Conservation (phyloP, 78 protist species). For the Protostelium mycophagum region DNA sequence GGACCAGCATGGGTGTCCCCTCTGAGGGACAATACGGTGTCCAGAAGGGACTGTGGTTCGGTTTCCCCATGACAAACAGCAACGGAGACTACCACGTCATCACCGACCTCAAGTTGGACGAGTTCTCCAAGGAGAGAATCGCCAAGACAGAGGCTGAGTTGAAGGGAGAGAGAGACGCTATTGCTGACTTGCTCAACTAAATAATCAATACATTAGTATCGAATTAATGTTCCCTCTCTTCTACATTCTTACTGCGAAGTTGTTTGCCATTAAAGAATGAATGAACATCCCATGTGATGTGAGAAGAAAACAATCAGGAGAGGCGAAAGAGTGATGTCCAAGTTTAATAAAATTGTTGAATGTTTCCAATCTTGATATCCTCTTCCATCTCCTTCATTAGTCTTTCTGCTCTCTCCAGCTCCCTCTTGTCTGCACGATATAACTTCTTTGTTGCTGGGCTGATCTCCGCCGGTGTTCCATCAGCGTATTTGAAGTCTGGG, state of each 20-base stretch:
- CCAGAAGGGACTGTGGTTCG: conserved; percentile 53
- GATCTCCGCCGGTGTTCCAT: not conserved
- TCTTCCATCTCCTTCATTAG: not conserved
- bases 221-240: too few species aligned
- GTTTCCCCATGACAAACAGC: conserved; percentile 40
- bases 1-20: conserved; percentile 57
- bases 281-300: too few species aligned
- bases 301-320: too few species aligned
- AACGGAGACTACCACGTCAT: conserved; percentile 45
- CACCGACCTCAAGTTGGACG: conserved; percentile 31
- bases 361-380: not conserved
- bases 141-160: conserved; percentile 33
- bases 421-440: not conserved
- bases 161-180: conserved; percentile 24
- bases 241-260: too few species aligned
- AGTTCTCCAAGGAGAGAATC: conserved; percentile 48
- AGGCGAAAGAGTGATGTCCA: too few species aligned
- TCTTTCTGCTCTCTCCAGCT: not conserved
- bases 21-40: conserved; percentile 69
- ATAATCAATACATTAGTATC: not conserved
- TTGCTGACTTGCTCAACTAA: conserved; percentile 31
- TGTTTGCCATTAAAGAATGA: too few species aligned
- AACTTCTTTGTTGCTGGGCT: not conserved
- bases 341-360: not conserved
- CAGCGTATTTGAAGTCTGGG: not conserved